phyloP scores from a whole-genome alignment of 2,329 filamentous ascomycete genomes.

The Penicillium sp. region DNA sequence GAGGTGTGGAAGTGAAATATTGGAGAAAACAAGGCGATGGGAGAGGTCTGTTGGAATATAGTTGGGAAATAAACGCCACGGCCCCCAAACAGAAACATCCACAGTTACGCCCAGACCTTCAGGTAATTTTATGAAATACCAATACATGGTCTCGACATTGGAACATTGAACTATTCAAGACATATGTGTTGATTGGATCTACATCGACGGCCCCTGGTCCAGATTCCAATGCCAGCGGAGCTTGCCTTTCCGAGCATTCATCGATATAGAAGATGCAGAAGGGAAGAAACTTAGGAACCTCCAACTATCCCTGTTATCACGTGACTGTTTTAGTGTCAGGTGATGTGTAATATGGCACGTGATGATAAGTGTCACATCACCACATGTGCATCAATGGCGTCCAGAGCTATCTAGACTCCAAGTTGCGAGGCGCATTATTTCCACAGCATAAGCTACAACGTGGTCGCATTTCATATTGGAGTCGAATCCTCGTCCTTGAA shows the following conservation, averaged over 20 bases:
- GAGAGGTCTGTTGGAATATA: not conserved
- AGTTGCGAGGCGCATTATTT: constrained; percentile 19
- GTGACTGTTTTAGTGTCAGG: not conserved
- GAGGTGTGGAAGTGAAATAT: not conserved
- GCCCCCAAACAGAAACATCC: not conserved
- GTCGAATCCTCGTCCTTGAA: constrained; percentile 15
- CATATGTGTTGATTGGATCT: not conserved
- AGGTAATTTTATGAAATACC: not conserved
- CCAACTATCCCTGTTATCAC: not conserved
- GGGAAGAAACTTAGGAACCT: not conserved
- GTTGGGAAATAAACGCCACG: not conserved
- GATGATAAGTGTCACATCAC: constrained; percentile 21
- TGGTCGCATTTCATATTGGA: constrained; percentile 11
- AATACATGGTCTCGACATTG: not conserved
- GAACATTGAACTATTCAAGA: no score
- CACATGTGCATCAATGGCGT: constrained; percentile 8
- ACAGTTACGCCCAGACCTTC: not conserved
- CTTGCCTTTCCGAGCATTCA: not conserved
- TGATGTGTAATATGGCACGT: not conserved
- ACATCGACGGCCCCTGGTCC: not conserved
- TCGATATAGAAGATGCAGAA: not conserved
- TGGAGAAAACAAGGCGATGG: not conserved
- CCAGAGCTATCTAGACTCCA: constrained; percentile 8
- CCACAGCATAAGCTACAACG: constrained; percentile 26
- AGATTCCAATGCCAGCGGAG: no score